phyloP scores from a whole-genome alignment of 1,284 basidiomycete genomes.

The Inonotus hispidus region DNA sequence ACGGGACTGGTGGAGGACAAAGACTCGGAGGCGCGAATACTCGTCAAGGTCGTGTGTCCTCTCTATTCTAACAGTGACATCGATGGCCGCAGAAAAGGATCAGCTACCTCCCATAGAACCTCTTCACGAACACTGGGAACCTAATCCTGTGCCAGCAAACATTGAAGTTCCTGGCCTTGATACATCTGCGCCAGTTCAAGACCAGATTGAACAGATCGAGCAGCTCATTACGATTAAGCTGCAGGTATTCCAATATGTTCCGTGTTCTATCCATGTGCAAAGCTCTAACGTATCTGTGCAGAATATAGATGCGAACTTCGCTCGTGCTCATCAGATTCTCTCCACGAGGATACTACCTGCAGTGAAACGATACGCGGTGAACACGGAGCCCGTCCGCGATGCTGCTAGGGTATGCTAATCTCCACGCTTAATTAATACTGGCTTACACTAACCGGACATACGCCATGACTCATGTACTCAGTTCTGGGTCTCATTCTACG shows the following conservation, averaged over 20 bases:
- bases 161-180: constrained; percentile 75
- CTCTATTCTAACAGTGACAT: background rate
- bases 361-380: constrained; percentile 83
- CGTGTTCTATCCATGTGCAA: background rate
- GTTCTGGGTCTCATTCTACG: constrained; percentile 97
- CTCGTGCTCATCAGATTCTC: constrained; percentile 84
- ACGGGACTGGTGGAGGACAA: background rate
- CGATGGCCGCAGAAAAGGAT: constrained; percentile 9
- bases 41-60: background rate
- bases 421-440: background rate
- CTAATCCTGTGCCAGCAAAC: constrained; percentile 52
- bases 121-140: constrained; percentile 54
- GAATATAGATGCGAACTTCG: constrained; percentile 93
- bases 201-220: constrained; percentile 93
- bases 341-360: constrained; percentile 79
- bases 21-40: no score
- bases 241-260: constrained; percentile 43
- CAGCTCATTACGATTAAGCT: constrained; percentile 89
- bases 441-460: background rate
- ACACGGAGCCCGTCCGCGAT: constrained; percentile 82
- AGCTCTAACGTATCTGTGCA: constrained; percentile 30
- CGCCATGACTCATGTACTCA: constrained; percentile 25
- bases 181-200: constrained; percentile 64
- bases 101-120: constrained; percentile 18
- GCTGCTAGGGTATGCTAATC: constrained; percentile 66